Percentiles rank a stretch among this genome's conserved stretches.
These are phyloP conservation scores for Alternaria sp. DNA, from an alignment of 2,329 filamentous ascomycete genomes.

Conservation along the genomic window DNA sequence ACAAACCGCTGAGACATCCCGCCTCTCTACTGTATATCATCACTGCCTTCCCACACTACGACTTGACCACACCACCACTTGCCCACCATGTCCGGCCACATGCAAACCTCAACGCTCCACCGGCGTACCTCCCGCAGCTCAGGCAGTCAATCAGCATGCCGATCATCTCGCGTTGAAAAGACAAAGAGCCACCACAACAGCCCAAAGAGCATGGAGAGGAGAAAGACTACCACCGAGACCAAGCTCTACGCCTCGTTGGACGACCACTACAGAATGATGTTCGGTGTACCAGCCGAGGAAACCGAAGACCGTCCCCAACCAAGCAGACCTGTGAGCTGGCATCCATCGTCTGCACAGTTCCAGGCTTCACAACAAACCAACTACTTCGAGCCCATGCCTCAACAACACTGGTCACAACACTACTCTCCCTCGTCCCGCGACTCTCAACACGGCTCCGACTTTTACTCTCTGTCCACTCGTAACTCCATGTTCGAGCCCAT, in stretches of 20 bases:
- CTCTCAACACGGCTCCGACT: constrained; percentile 40
- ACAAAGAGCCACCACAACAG: constrained; percentile 49
- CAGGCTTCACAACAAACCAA: constrained; percentile 25
- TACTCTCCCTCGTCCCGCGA: constrained; percentile 30
- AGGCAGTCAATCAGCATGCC: constrained; percentile 29
- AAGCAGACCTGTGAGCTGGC: constrained; percentile 73
- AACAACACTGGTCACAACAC: constrained; percentile 37
- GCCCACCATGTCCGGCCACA: constrained; percentile 34
- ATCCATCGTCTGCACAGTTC: constrained; percentile 65
- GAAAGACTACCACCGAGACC: constrained; percentile 46
- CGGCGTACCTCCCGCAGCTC: constrained; percentile 44
- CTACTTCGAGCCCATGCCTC: constrained; percentile 29
- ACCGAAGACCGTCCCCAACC: constrained; percentile 33
- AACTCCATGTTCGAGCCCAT: constrained; percentile 38
- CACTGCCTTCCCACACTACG: constrained; percentile 22
- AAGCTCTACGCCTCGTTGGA: constrained; percentile 50
- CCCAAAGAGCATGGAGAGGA: constrained; percentile 43
- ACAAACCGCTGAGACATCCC: constrained; percentile 14
- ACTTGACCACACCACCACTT: neutral
- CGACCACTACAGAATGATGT: constrained; percentile 52
- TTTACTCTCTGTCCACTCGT: constrained; percentile 44
- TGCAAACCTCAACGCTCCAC: constrained; percentile 34
- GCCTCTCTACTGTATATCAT: constrained; percentile 1
- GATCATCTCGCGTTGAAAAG: constrained; percentile 48
- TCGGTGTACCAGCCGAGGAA: constrained; percentile 42